Percentiles rank a stretch among this genome's conserved stretches.
phyloP scores from a whole-genome alignment of 139 green algal species.

The Coelastrella sp. region DNA sequence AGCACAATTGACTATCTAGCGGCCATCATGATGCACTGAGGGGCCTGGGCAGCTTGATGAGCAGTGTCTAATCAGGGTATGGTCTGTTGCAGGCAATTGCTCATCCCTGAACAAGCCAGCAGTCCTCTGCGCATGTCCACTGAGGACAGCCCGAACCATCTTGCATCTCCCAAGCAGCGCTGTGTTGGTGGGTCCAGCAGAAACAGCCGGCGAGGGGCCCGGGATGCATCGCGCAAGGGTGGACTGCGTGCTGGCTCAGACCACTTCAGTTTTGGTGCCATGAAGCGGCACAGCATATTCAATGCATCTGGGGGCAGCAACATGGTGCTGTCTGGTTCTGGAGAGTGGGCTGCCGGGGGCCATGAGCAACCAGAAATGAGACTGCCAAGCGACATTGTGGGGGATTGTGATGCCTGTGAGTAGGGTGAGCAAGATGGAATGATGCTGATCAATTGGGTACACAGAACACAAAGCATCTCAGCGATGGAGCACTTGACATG shows the following conservation, averaged over 20 bases:
- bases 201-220: slow-evolving; percentile 5
- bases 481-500: no score
- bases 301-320: not conserved
- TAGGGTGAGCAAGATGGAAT: not conserved
- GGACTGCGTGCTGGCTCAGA: slow-evolving; percentile 9
- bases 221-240: not conserved
- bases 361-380: slow-evolving; percentile 24
- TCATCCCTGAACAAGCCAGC: slow-evolving; percentile 35
- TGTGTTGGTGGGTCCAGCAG: not conserved
- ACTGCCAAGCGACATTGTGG: slow-evolving; percentile 14
- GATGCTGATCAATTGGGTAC: no score
- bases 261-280: slow-evolving; percentile 7
- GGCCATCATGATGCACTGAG: no score
- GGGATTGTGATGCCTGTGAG: not conserved
- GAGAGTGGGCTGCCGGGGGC: slow-evolving; percentile 10
- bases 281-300: slow-evolving; percentile 20
- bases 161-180: slow-evolving; percentile 7
- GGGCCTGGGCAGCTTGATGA: no score
- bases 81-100: slow-evolving; percentile 8
- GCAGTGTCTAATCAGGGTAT: no score
- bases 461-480: no score
- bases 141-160: not conserved
- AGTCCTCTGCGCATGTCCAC: slow-evolving; percentile 11
- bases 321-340: slow-evolving; percentile 23
- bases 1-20: no score